Evolutionary conservation across 495 filamentous ascomycete species (phyloP).

Genomic region (Rostrohypoxylon terebratum): DNA sequence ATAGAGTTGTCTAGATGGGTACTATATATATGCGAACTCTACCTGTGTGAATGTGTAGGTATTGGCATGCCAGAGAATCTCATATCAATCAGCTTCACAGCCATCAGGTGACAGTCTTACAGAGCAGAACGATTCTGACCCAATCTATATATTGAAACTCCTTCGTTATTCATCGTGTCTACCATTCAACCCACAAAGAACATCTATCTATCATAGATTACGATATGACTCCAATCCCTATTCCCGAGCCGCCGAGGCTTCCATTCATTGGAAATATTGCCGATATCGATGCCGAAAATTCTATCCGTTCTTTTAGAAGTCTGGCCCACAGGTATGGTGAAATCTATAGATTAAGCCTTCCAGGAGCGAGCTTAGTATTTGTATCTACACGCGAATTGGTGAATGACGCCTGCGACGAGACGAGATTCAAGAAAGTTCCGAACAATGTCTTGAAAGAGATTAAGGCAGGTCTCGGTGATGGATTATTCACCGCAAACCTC

Average conservation of each 20-base stretch:
- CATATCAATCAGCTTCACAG: not conserved
- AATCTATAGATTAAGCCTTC: conserved; percentile 41
- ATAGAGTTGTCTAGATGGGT: not conserved
- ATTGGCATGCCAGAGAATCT: not conserved
- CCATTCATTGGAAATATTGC: conserved; percentile 50
- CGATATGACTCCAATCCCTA: conserved; percentile 29
- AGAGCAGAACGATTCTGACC: not conserved
- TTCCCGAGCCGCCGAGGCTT: conserved; percentile 47
- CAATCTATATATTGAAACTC: too few species aligned
- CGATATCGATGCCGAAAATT: conserved; percentile 45
- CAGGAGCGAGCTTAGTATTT: conserved; percentile 48
- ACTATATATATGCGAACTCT: not conserved
- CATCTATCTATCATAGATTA: not conserved
- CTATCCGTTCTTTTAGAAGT: conserved; percentile 28
- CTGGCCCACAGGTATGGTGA: conserved; percentile 47
- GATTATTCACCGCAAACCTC: conserved; percentile 66
- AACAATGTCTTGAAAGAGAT: conserved; percentile 55
- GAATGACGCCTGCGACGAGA: conserved; percentile 72
- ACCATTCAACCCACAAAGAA: too few species aligned
- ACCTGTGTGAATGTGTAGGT: not conserved
- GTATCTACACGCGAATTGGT: conserved; percentile 64
- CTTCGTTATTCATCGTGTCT: too few species aligned
- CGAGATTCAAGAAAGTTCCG: conserved; percentile 36
- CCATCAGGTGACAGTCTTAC: not conserved
- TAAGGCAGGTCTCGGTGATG: conserved; percentile 64